Base-by-base conservation (phyloP, 805 yeast genomes). In the Candida wancherniae region DNA sequence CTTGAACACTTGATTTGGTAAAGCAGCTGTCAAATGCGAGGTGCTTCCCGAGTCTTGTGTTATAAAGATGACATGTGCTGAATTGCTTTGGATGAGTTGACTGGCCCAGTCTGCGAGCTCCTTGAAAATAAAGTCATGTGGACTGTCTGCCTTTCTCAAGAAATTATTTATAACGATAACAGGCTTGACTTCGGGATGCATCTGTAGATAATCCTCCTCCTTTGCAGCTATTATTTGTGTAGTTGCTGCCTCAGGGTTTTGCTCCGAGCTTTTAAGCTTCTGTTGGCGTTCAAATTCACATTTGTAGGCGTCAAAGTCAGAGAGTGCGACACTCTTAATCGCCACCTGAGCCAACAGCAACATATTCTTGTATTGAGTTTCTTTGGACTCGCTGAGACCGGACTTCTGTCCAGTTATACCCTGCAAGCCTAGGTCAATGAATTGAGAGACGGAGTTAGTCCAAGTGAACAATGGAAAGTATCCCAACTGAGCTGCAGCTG, bases 381-480 rank as follows among this genome's bases (percentile, higher is more conserved):
- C 96, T 40, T 79, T 80, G 2, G 84, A 63, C 51, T 88, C 96
- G 18, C 88, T 75, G 28, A 88, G 63, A 1, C 96, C 96, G 3
- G 94, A 82, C 51, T 87, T 88, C 53, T 87, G 97, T 1, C 97
- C 98, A 1, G 95, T 86, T 24, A 90, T 55, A 35, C 97, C 90
- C 51, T 86, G 95, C 12, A 84, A 82, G 33, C 80, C 85, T 47
- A 92, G 67, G 58, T 92, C 98, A 27, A 85, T 61, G 37, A 87
- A 78, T 36, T 77, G 75, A 0, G 95, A 76, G 9, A 88, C 61
- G 2, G 82, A 74, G 53, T 85, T 85, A 38, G 88, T 61, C 95
- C 97, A 90, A 14, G 96, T 84, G 55, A 92, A 92, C 5, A 85
- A 80, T 1, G 98, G 98, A 64, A 75, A 85, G 56, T 92, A 92